Evolutionary conservation across 345 rosid species (phyloP), one percentile per base, ranked within the genome.

Genomic region (Aquilaria malaccensis): DNA sequence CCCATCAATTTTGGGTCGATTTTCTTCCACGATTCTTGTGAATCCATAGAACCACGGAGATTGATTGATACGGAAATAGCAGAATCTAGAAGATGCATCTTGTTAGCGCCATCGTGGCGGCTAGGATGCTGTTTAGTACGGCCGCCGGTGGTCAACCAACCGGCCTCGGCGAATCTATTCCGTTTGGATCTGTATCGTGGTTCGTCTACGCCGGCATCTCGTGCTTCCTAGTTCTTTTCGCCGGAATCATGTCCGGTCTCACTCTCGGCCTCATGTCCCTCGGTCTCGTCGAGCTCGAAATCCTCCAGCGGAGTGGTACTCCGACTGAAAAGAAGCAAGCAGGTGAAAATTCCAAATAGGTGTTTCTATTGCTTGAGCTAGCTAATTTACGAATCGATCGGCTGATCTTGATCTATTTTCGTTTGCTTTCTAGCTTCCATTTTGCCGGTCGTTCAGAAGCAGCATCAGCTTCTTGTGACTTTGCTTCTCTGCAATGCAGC

Each of bases 211-310:
- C 82, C 9, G 91, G 87, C 12, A 30, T 90, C 48, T 94, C 87
- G 52, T 84, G 95, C 78, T 70, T 80, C 30, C 81, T 94, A n/a
- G 99, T 94, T 2, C 75, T 90, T 29, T 94, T 94, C 77, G 99
- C 99, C 6, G 97, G 99, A 0, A 84, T 88, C 49, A 94, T 94
- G 99, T 94, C 97, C 10, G 99, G 99, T 55, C 86, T 94, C 15
- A 94, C 99, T 45, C 73, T 94, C 14, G 99, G 99, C 2, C 83
- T 94, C 56, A 94, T 94, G 99, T 94, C 99, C 32, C 88, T 94
- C n/a, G 91, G 99, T 11, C 96, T 82, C 46, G 99, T 90, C 37
- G 97, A 94, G 51, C 96, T 94, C 15, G 97, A 94, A 75, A 86
- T 94, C 50, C 97, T 94, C 59, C 97, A 88, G 69, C 87, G 97